Evolutionary conservation across 352 stramenopile species (phyloP).

Genomic region (Phytophthora hibernalis): DNA sequence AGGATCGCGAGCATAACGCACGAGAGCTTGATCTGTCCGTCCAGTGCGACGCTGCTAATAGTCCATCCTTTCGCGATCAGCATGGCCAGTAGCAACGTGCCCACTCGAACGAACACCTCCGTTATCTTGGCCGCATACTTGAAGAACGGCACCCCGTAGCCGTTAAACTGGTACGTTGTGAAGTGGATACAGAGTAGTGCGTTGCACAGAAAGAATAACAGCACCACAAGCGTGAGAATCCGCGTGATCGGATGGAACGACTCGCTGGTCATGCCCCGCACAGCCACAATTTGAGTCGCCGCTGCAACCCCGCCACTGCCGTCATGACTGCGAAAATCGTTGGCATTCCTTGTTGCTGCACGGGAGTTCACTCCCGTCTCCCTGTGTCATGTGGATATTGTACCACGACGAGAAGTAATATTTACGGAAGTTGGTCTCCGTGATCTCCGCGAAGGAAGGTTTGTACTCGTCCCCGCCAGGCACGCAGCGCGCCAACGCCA

Average conservation of each 20-base stretch:
- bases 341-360: slow-evolving; percentile 68
- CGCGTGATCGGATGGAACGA: slow-evolving; percentile 85
- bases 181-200: slow-evolving; percentile 70
- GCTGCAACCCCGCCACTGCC: slow-evolving; percentile 46
- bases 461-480: slow-evolving; percentile 65
- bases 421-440: slow-evolving; percentile 69
- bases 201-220: slow-evolving; percentile 73
- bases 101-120: slow-evolving; percentile 76
- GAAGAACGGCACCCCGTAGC: slow-evolving; percentile 72
- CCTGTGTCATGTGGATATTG: slow-evolving; percentile 80
- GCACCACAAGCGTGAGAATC: slow-evolving; percentile 68
- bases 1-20: slow-evolving; percentile 70
- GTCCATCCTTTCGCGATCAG: slow-evolving; percentile 84
- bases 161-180: slow-evolving; percentile 63
- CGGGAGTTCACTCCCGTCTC: slow-evolving; percentile 65
- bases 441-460: slow-evolving; percentile 73
- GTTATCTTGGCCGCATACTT: slow-evolving; percentile 75
- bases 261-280: slow-evolving; percentile 57
- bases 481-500: slow-evolving; percentile 76
- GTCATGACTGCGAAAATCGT: slow-evolving; percentile 63
- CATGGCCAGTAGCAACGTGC: slow-evolving; percentile 75
- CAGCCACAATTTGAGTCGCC: slow-evolving; percentile 53
- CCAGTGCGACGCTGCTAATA: slow-evolving; percentile 69
- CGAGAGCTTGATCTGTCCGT: slow-evolving; percentile 74
- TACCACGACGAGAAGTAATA: slow-evolving; percentile 87